phyloP scores from a whole-genome alignment of 129 eudicot genomes.

The Escallonia herrerae region DNA sequence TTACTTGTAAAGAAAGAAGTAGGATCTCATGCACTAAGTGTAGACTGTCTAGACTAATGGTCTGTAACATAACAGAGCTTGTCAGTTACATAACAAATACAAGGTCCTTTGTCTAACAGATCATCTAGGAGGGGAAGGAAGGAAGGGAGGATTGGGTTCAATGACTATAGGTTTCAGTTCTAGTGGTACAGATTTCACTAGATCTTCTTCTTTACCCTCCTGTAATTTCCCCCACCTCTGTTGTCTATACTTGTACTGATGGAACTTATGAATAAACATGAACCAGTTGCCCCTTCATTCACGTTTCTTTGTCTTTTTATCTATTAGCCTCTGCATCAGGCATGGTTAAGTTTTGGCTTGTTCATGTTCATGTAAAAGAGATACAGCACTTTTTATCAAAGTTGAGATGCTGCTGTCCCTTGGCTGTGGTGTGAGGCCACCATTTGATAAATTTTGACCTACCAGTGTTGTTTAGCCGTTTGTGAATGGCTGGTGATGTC shows the following conservation, averaged over 20 bases:
- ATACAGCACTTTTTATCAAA: constrained; percentile 26
- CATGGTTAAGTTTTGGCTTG: constrained; percentile 12
- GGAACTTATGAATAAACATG: constrained; percentile 24
- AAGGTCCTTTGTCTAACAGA: constrained; percentile 36
- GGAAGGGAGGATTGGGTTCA: constrained; percentile 29
- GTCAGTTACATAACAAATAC: constrained; percentile 19
- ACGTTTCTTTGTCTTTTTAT: constrained; percentile 13
- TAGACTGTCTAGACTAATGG: constrained; percentile 27
- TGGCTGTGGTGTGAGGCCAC: constrained; percentile 12
- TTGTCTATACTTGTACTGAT: constrained; percentile 42
- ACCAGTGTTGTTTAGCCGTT: constrained; percentile 24
- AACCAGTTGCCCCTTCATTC: constrained; percentile 21
- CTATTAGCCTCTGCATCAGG: constrained; percentile 5
- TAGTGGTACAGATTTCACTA: constrained; percentile 20
- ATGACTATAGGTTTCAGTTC: constrained; percentile 26
- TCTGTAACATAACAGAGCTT: constrained; percentile 43
- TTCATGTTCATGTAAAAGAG: constrained; percentile 17
- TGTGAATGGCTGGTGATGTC: constrained; percentile 27
- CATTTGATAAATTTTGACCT: constrained; percentile 14
- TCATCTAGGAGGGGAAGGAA: constrained; percentile 27
- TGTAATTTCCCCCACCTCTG: constrained; percentile 17
- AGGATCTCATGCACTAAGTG: constrained; percentile 19
- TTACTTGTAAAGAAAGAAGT: constrained; percentile 45
- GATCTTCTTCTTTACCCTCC: constrained; percentile 5
- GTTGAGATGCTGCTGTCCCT: constrained; percentile 9